These are phyloP conservation scores for Puccinia triticina DNA, from an alignment of 1,284 basidiomycete species.

Conservation along the genomic window DNA sequence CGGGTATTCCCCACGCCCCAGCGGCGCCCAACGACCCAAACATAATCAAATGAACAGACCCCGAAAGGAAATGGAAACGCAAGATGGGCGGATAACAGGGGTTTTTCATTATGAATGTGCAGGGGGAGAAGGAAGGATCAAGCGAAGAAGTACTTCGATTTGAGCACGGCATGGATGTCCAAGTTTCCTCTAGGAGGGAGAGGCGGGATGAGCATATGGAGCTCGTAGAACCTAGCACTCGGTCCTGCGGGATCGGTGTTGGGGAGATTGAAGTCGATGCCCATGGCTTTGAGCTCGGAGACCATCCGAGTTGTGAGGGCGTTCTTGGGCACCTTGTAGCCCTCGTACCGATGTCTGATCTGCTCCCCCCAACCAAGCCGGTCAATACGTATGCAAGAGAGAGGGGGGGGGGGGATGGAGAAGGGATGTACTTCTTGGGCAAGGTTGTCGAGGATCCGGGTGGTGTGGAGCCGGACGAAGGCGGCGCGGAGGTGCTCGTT, in stretches of 20 bases:
- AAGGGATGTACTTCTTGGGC: constrained; percentile 61
- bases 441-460: constrained; percentile 72
- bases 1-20: no score
- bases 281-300: constrained; percentile 34
- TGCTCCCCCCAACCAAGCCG: background rate
- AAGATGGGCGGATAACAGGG: no score
- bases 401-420: background rate
- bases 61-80: no score
- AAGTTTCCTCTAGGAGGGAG: constrained; percentile 85
- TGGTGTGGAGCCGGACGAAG: constrained; percentile 88
- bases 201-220: constrained; percentile 77
- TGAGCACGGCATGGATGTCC: constrained; percentile 79
- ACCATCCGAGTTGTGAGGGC: constrained; percentile 36
- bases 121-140: constrained; percentile 60
- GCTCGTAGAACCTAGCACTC: constrained; percentile 68
- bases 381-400: background rate
- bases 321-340: constrained; percentile 44
- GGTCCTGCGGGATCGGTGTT: constrained; percentile 26
- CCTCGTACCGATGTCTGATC: constrained; percentile 39
- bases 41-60: no score
- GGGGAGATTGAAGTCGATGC: constrained; percentile 1
- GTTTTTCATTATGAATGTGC: background rate
- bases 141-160: constrained; percentile 88
- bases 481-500: constrained; percentile 85
- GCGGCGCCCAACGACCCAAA: no score